Evolutionary conservation across 805 yeast species (phyloP), one percentile per base, ranked within the genome.

Genomic region (Lachancea mirantina): DNA sequence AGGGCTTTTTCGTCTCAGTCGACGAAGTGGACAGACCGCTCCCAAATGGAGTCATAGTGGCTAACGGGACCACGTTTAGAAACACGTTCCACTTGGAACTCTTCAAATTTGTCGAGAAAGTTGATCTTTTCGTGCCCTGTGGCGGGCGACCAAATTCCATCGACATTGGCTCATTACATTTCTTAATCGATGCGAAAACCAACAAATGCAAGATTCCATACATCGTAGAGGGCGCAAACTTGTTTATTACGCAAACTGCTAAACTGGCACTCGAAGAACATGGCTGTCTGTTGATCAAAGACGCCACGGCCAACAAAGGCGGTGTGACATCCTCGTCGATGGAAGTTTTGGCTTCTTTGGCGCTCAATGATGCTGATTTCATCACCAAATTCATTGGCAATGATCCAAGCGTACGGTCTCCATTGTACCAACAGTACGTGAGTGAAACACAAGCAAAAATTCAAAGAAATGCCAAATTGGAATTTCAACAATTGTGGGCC

Each of bases 121-220:
- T 87, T 40, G 87, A 85, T 49, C 65, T 89, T 53, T 88, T 92
- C 62, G 96, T 88, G 26, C 98, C 98, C 38, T 89, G 98, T 63
- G 98, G 98, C 61, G 98, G 98, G 47, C 81, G 98, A 64, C 98
- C 98, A 39, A 89, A 84, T 48, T 94, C 97, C 14, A 78, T 89
- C 57, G 94, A 88, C 59, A 76, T 88, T 43, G 79, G 76, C 59
- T 92, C 83, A 50, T 92, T 88, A 38, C 64, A 67, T 42, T 64
- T 64, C 34, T 74, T 85, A 49, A 74, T 92, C 46, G 84, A 82
- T 58, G 68, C 66, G 24, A 76, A 76, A 49, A 78, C 88, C 19
- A 94, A 92, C 37, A 78, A 80, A 60, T 60, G 83, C 14, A 65
- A 74, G 45, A 71, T 92, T 47, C 94, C 94, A 30, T 85, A 79